phyloP scores from a whole-genome alignment of 768 basidiomycete genomes.

The Lanmaoa rubissima region DNA sequence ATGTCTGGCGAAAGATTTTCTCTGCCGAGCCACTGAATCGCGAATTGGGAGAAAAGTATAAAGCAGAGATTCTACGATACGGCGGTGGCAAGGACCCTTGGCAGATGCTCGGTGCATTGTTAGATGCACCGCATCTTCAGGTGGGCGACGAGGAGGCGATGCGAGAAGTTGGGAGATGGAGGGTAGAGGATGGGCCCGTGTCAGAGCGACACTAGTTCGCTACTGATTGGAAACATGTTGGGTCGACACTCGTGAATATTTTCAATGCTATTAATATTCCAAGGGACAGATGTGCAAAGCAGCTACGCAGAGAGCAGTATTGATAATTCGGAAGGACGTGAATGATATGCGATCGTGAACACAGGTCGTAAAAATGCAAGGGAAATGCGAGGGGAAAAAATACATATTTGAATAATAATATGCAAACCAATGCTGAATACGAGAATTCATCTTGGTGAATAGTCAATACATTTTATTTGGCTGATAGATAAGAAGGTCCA shows the following conservation, averaged over 20 bases:
- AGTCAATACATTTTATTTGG: neutral
- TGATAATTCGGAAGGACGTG: neutral
- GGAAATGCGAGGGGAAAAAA: neutral
- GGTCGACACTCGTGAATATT: neutral
- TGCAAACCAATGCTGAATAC: neutral
- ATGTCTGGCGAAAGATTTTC: slow-evolving; percentile 85
- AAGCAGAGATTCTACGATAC: slow-evolving; percentile 66
- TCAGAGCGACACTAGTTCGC: slow-evolving; percentile 53
- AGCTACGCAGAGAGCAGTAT: neutral
- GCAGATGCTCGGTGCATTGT: slow-evolving; percentile 78
- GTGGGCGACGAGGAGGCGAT: slow-evolving; percentile 80
- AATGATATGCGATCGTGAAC: neutral
- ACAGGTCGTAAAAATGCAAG: neutral
- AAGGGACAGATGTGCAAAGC: neutral
- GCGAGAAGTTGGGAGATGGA: slow-evolving; percentile 89
- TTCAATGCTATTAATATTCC: slow-evolving; percentile 2
- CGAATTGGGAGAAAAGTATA: slow-evolving; percentile 78
- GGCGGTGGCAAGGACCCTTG: slow-evolving; percentile 95
- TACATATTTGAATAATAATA: slow-evolving; percentile 24
- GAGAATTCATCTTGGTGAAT: slow-evolving; percentile 5
- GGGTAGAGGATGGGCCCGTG: slow-evolving; percentile 69
- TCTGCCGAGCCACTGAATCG: slow-evolving; percentile 62
- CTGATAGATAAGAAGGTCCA: no score
- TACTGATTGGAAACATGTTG: neutral
- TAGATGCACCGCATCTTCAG: slow-evolving; percentile 63